Conservation (phyloP, 495 filamentous ascomycete genomes). For the Neurospora pannonica region DNA sequence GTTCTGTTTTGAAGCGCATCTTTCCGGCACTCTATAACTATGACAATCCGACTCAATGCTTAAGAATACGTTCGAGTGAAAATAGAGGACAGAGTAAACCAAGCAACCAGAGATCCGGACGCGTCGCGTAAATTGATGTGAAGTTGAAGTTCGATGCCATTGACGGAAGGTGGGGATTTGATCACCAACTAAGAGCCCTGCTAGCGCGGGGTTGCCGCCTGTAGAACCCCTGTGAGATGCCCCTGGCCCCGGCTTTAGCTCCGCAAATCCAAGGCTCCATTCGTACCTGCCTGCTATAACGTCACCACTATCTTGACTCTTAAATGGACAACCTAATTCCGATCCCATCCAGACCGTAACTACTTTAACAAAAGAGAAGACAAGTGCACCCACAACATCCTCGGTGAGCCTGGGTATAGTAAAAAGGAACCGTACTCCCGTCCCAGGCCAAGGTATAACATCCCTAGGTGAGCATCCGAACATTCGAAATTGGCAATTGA, state of each 20-base stretch:
- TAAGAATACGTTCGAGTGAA: neutral
- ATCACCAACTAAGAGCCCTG: neutral
- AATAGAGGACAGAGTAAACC: neutral
- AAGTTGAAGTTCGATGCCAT: neutral
- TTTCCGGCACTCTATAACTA: conserved; percentile 4
- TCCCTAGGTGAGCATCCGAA: neutral
- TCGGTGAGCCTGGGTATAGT: neutral
- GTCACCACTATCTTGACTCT: neutral
- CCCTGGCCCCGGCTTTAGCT: neutral
- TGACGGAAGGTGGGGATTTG: neutral
- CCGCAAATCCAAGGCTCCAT: neutral
- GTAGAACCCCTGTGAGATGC: neutral
- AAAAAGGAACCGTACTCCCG: neutral
- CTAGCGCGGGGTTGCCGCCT: neutral
- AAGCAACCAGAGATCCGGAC: neutral
- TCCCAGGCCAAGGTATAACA: neutral
- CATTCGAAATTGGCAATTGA: neutral
- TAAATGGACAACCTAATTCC: neutral
- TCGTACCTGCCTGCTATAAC: neutral
- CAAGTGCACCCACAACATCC: neutral
- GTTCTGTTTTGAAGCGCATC: conserved; percentile 75
- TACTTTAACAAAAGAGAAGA: neutral
- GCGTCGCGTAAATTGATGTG: conserved; percentile 4
- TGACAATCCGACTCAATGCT: neutral
- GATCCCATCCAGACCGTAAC: neutral